Evolutionary conservation across 495 filamentous ascomycete species (phyloP).

Genomic region (Cudoniella acicularis): DNA sequence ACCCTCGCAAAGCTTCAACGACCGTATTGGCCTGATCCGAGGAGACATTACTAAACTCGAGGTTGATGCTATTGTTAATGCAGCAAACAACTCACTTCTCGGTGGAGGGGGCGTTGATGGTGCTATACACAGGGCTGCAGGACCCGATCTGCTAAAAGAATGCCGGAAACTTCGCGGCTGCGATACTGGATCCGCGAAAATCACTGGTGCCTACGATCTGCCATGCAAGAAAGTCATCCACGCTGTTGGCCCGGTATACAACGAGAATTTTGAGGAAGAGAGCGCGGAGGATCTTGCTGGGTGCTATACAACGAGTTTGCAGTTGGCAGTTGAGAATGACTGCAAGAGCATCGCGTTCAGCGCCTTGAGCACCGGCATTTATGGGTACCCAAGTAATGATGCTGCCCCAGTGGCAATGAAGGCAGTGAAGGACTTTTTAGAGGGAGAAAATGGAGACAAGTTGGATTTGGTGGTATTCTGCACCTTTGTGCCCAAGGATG

Average conservation of each 20-base stretch:
- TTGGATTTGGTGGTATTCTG: constrained; percentile 78
- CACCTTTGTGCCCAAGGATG: constrained; percentile 75
- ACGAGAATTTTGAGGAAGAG: constrained; percentile 23
- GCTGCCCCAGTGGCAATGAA: constrained; percentile 67
- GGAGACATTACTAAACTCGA: constrained; percentile 80
- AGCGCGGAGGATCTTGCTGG: constrained; percentile 46
- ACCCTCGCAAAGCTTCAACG: constrained; percentile 57
- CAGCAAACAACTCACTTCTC: constrained; percentile 74
- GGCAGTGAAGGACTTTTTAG: constrained; percentile 69
- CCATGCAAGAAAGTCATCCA: constrained; percentile 81
- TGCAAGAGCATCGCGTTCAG: constrained; percentile 76
- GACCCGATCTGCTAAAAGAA: constrained; percentile 60
- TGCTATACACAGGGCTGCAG: constrained; percentile 84
- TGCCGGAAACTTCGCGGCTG: constrained; percentile 69
- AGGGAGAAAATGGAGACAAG: constrained; percentile 46
- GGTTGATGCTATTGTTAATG: constrained; percentile 88
- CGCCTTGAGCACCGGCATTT: constrained; percentile 81
- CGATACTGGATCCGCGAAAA: constrained; percentile 75
- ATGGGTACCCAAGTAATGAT: constrained; percentile 74
- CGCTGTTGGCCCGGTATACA: constrained; percentile 85
- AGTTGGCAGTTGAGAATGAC: constrained; percentile 62
- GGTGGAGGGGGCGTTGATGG: constrained; percentile 87
- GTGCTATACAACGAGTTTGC: constrained; percentile 74
- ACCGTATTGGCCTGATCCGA: constrained; percentile 64
- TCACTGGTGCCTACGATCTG: constrained; percentile 72